Percentiles rank a stretch among this genome's conserved stretches.
phyloP scores from a whole-genome alignment of 805 yeast genomes.

The Saccharomyces kudriavzevii region DNA sequence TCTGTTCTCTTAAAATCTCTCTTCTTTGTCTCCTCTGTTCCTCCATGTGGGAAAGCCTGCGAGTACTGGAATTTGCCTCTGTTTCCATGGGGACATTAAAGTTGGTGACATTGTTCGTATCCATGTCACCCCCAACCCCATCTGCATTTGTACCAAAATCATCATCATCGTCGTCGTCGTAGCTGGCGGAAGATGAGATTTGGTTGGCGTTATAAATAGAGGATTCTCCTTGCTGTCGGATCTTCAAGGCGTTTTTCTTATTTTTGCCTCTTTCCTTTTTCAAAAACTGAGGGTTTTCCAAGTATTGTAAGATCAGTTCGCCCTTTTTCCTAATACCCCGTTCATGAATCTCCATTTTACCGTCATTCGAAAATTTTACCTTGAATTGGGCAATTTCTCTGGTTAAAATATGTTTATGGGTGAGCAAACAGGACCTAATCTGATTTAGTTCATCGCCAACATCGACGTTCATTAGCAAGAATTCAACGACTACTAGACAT shows the following conservation, averaged over 20 bases:
- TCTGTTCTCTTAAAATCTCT: conserved; percentile 30
- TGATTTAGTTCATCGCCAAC: conserved; percentile 29
- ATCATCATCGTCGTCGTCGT: conserved; percentile 19
- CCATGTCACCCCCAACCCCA: conserved; percentile 21
- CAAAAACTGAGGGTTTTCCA: conserved; percentile 26
- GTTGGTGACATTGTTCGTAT: conserved; percentile 34
- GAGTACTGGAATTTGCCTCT: conserved; percentile 9
- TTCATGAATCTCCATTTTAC: conserved; percentile 33
- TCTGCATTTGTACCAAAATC: neutral
- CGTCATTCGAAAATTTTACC: conserved; percentile 29
- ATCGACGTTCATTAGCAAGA: conserved; percentile 28
- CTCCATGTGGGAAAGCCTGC: conserved; percentile 24
- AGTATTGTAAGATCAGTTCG: conserved; percentile 23
- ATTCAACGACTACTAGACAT: conserved; percentile 31
- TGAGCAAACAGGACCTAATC: conserved; percentile 24
- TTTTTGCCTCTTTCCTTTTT: conserved; percentile 25
- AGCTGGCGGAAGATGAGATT: conserved; percentile 9
- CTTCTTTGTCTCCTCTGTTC: conserved; percentile 33
- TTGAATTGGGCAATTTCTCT: conserved; percentile 26
- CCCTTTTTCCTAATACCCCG: conserved; percentile 31
- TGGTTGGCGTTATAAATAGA: conserved; percentile 14
- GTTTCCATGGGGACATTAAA: conserved; percentile 2
- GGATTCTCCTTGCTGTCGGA: conserved; percentile 20
- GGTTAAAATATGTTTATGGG: conserved; percentile 28
- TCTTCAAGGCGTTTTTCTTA: conserved; percentile 25